A percentile compares a stretch with the other conserved stretches of the same genome.
phyloP scores from a whole-genome alignment of 306 rosid species.

The Datisca glomerata region DNA sequence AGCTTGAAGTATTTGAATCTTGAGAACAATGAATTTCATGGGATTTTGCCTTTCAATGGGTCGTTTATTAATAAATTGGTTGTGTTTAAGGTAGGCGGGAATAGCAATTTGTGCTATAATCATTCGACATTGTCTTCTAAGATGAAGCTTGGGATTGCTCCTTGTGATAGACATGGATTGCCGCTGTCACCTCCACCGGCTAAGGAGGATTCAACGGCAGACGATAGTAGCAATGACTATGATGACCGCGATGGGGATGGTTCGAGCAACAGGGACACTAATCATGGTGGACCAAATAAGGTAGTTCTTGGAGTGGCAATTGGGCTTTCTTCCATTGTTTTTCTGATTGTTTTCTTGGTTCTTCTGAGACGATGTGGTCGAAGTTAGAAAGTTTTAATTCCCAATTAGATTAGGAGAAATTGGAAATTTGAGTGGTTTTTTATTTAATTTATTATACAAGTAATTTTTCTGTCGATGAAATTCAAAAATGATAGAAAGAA shows the following conservation, averaged over 20 bases:
- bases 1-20: conserved; percentile 66
- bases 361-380: conserved; percentile 65
- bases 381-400: neutral
- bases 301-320: conserved; percentile 85
- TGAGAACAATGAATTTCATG: conserved; percentile 60
- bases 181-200: conserved; percentile 72
- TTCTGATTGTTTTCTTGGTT: conserved; percentile 61
- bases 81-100: conserved; percentile 62
- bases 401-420: neutral
- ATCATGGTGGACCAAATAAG: conserved; percentile 68
- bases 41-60: conserved; percentile 70
- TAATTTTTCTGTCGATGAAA: no score
- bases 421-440: no score
- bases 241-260: conserved; percentile 29
- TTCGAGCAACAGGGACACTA: conserved; percentile 20
- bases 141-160: conserved; percentile 83
- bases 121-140: conserved; percentile 61
- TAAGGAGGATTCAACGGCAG: conserved; percentile 40
- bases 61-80: conserved; percentile 38
- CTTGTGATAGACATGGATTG: conserved; percentile 74
- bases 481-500: no score
- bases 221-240: conserved; percentile 41
- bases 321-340: conserved; percentile 73
- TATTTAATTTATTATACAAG: no score
- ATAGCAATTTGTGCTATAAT: conserved; percentile 67